Percentiles rank a stretch among this genome's conserved stretches.
phyloP scores from a whole-genome alignment of 306 rosid genomes.

The Quercus suber region DNA sequence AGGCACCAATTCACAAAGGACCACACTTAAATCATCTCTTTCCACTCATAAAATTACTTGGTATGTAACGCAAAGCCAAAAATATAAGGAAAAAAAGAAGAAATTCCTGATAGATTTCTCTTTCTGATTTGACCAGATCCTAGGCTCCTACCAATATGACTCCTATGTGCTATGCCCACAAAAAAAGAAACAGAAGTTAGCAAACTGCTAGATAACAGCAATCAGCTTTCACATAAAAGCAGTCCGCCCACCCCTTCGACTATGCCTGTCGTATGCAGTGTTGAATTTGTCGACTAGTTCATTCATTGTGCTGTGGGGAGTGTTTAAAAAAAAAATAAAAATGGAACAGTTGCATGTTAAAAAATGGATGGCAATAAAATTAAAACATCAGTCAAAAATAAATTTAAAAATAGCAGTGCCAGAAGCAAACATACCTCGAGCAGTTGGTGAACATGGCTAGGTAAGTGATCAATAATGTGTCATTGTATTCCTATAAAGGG shows the following conservation, averaged over 20 bases:
- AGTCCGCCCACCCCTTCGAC: constrained; percentile 89
- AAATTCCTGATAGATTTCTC: not conserved
- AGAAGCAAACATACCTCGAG: constrained; percentile 66
- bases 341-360: not conserved
- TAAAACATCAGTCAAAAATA: not conserved
- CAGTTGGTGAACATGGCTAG: constrained; percentile 96
- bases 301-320: constrained; percentile 37
- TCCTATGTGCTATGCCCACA: not conserved
- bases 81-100: not conserved
- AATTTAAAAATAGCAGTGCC: not conserved
- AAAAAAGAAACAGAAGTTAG: not conserved
- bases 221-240: constrained; percentile 61
- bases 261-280: constrained; percentile 92
- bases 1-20: not conserved
- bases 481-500: constrained; percentile 74
- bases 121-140: not conserved
- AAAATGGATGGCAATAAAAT: constrained; percentile 6
- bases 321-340: not conserved
- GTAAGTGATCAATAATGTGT: constrained; percentile 78
- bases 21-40: not conserved
- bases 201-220: not conserved
- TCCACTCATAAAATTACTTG: not conserved
- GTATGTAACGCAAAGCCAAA: not conserved
- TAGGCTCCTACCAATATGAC: not conserved
- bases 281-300: constrained; percentile 77